These are phyloP conservation scores for Pythium coloratum DNA, from an alignment of 352 stramenopile genomes.

Conservation along the genomic window DNA sequence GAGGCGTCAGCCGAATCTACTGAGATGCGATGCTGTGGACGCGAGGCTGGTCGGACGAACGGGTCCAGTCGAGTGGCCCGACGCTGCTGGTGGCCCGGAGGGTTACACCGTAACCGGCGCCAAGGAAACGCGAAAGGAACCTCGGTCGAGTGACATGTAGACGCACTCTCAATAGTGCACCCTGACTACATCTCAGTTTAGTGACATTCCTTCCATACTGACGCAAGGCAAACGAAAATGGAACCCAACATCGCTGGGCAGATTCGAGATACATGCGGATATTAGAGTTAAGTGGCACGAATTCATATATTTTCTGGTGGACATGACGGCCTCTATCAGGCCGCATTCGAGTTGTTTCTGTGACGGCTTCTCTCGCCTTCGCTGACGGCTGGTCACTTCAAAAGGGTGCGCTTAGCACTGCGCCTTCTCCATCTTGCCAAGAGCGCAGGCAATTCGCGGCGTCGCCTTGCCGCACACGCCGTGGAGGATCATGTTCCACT, in stretches of 20 bases:
- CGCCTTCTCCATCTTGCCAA: conserved; percentile 9
- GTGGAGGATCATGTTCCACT: conserved; percentile 41
- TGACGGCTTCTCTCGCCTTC: neutral
- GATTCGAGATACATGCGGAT: neutral
- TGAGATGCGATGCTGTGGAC: conserved; percentile 2
- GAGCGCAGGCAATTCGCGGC: conserved; percentile 31
- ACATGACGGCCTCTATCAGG: neutral
- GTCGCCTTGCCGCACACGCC: conserved; percentile 30
- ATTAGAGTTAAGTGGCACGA: neutral
- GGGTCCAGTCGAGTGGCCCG: conserved; percentile 3
- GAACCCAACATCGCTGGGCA: too few species aligned
- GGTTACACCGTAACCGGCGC: conserved; percentile 3
- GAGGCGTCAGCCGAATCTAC: neutral
- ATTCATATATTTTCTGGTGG: too few species aligned
- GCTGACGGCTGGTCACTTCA: neutral
- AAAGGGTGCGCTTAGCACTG: neutral
- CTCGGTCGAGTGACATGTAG: neutral
- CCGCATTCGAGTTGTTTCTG: neutral
- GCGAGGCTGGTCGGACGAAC: neutral
- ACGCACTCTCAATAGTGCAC: neutral
- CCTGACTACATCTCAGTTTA: neutral
- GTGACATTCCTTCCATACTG: neutral
- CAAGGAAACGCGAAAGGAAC: conserved; percentile 5
- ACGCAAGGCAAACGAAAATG: too few species aligned
- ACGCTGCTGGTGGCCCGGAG: neutral